A percentile compares a stretch with the other conserved stretches of the same genome.
Evolutionary conservation across 805 yeast species (phyloP).

Genomic region (Candida railenensis): DNA sequence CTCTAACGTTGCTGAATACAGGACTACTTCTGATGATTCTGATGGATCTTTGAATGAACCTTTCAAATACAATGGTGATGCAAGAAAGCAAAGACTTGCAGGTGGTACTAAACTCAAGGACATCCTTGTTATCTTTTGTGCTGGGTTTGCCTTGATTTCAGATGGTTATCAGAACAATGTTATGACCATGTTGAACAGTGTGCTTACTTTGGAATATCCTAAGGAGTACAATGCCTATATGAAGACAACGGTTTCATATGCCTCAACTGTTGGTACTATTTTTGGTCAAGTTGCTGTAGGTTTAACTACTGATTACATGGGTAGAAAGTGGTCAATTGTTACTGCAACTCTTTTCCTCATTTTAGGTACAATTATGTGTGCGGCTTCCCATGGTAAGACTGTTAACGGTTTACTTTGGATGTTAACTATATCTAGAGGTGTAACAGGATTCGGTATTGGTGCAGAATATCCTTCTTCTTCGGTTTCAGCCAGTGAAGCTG

Average conservation of each 20-base stretch:
- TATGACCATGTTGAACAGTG: constrained; percentile 66
- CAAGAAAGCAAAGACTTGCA: constrained; percentile 26
- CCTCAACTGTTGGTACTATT: constrained; percentile 67
- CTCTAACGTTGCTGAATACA: neutral
- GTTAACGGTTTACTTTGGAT: constrained; percentile 72
- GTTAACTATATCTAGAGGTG: constrained; percentile 71
- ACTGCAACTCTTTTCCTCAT: constrained; percentile 61
- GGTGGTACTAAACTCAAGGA: constrained; percentile 27
- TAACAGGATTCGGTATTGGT: constrained; percentile 77
- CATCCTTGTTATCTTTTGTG: constrained; percentile 51
- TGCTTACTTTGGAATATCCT: constrained; percentile 51
- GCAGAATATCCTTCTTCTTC: constrained; percentile 75
- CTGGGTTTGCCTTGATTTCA: constrained; percentile 74
- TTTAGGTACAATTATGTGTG: constrained; percentile 62
- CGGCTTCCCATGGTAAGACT: constrained; percentile 65
- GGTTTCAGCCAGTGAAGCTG: constrained; percentile 69
- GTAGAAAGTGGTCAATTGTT: constrained; percentile 70
- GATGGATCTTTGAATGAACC: neutral
- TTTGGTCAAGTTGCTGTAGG: constrained; percentile 71
- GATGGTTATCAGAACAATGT: constrained; percentile 78
- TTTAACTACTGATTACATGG: constrained; percentile 60
- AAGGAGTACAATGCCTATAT: constrained; percentile 41
- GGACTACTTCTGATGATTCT: neutral
- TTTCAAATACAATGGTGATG: constrained; percentile 32
- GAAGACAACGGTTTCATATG: constrained; percentile 67